Conservation (phyloP, 1,284 basidiomycete genomes). For the Rhodotorula sp. region DNA sequence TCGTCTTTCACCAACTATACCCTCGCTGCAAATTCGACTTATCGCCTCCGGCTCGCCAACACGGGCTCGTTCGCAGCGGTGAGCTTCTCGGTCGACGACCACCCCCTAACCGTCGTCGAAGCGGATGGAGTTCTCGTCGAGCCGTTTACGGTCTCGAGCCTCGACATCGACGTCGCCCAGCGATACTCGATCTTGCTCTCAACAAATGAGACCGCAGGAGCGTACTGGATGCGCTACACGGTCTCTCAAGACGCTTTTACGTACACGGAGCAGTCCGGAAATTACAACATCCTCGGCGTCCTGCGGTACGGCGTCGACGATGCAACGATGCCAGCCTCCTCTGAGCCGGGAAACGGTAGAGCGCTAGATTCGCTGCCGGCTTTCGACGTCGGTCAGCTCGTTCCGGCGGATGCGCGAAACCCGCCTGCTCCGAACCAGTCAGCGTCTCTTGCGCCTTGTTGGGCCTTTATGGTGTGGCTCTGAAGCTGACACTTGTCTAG, state of each 20-base stretch:
- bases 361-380: not conserved
- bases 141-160: constrained; percentile 49
- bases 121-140: constrained; percentile 54
- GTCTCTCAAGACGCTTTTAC: constrained; percentile 50
- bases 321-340: constrained; percentile 14
- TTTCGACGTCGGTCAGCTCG: not conserved
- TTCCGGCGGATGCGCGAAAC: not conserved
- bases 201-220: constrained; percentile 48
- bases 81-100: constrained; percentile 54
- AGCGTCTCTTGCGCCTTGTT: not conserved
- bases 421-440: constrained; percentile 7
- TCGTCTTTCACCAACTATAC: constrained; percentile 3
- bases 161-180: constrained; percentile 54
- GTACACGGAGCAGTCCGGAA: constrained; percentile 49
- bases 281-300: constrained; percentile 49
- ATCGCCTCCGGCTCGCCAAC: constrained; percentile 33
- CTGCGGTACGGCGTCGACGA: constrained; percentile 45
- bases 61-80: constrained; percentile 52
- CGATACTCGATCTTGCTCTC: constrained; percentile 55
- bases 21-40: constrained; percentile 15
- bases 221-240: constrained; percentile 53
- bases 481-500: not conserved
- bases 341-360: not conserved
- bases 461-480: not conserved
- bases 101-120: constrained; percentile 55